phyloP scores from a whole-genome alignment of 306 rosid genomes.

The Quercus parvula region DNA sequence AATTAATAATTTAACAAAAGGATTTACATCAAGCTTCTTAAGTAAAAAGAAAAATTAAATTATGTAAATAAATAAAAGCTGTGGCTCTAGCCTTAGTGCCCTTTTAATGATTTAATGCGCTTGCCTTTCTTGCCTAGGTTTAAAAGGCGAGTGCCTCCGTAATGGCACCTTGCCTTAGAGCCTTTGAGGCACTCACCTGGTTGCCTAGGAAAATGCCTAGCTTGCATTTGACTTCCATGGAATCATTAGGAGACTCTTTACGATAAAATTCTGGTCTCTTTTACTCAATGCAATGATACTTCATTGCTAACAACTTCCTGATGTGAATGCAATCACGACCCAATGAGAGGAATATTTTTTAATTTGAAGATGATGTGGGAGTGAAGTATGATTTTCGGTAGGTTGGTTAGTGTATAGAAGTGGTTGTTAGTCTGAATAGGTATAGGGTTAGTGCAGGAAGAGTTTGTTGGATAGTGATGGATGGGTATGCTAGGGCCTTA shows the following conservation, averaged over 20 bases:
- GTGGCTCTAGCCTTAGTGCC: too few species aligned
- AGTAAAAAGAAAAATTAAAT: too few species aligned
- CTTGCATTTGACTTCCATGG: too few species aligned
- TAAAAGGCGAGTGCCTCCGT: too few species aligned
- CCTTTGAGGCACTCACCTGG: too few species aligned
- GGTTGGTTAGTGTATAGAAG: not conserved
- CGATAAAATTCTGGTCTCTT: not conserved
- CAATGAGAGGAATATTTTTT: not conserved
- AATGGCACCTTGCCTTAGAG: too few species aligned
- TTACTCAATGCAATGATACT: not conserved
- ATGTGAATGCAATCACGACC: not conserved
- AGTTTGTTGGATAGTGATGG: not conserved
- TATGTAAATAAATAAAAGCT: too few species aligned
- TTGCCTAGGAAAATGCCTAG: too few species aligned
- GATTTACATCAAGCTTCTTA: too few species aligned
- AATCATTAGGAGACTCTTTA: not conserved
- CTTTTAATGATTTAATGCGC: too few species aligned
- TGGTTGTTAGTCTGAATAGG: not conserved
- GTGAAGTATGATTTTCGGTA: not conserved
- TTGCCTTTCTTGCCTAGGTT: too few species aligned
- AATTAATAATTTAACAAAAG: too few species aligned
- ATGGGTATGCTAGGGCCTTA: not conserved
- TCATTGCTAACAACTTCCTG: not conserved
- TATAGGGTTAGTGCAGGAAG: not conserved
- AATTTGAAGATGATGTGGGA: not conserved